Evolutionary conservation across 2,329 filamentous ascomycete genomes (phyloP), one percentile per base, ranked within the genome.

Genomic region (Sporothrix luriei): DNA sequence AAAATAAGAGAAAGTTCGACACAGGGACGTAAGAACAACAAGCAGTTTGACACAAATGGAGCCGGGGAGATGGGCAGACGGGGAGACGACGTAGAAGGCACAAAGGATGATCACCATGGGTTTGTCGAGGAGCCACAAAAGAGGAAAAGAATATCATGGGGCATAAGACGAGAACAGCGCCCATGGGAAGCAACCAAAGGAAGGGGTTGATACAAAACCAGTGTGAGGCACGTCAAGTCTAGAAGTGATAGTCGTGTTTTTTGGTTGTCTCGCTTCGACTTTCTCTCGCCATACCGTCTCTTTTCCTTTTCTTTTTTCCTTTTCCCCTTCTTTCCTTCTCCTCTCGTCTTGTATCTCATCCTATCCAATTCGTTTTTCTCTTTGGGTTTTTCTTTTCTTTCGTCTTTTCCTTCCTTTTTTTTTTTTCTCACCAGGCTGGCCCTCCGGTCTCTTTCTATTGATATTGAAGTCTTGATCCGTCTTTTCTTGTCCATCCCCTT

Each of bases 391-490:
- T 61, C 6, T 51, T 55, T 55, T 43, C 52, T 14, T 51, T 29
- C 46, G n/a, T 38, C 26, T 54, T 68, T n/a, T 40, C 48, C 21
- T 29, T 21, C 33, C 14, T 2, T 7, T 54, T 51, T 70, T 69
- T 66, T 57, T 7, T 49, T 66, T 59, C 43, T 51, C 46, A 49
- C 49, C 69, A 59, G 66, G 69, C 69, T 69, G 66, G 69, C 62
- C 54, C 71, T 69, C 51, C 38, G 29, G 48, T 71, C 61, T 66
- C 11, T 64, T 49, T 62, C 26, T 48, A 64, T n/a, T 26, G 26
- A 24, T 2, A 43, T 21, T 7, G 26, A 52, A 26, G 14, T 68
- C 55, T 16, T 65, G 29, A 55, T 38, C 6, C n/a, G 26, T 61
- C 11, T 5, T 19, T 24, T 40, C n/a, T 16, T 21, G 10, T 24